Conservation (phyloP, 192 early-diverging fungal species). For the Oehlia diaphana region DNA sequence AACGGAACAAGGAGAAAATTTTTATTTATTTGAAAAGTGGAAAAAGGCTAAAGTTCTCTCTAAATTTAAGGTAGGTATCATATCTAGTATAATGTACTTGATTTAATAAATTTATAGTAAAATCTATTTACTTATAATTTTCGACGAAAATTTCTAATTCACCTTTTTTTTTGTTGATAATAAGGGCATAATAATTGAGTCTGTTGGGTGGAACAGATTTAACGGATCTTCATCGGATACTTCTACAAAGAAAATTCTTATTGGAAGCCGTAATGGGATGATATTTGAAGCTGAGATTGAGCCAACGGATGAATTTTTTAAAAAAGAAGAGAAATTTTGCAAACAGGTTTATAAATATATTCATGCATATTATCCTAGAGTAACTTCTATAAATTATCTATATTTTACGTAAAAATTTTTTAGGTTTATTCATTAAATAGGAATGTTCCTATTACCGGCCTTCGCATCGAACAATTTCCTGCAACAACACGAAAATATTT, state of each 20-base stretch:
- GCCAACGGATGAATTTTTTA: conserved; percentile 82
- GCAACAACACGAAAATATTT: conserved; percentile 71
- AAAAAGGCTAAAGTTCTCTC: conserved; percentile 75
- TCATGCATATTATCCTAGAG: too few relatives aligned
- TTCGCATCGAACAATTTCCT: conserved; percentile 83
- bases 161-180: background rate
- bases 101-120: too few relatives aligned
- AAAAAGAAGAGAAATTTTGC: conserved; percentile 79
- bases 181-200: conserved; percentile 77
- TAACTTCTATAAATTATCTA: background rate
- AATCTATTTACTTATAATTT: too few relatives aligned
- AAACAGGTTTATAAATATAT: conserved; percentile 48
- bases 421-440: conserved; percentile 70
- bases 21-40: conserved; percentile 87
- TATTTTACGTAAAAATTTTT: background rate
- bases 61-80: conserved; percentile 67
- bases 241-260: conserved; percentile 79
- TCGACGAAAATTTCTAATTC: too few relatives aligned
- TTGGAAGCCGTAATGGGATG: conserved; percentile 84
- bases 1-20: conserved; percentile 88
- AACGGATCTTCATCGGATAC: conserved; percentile 46
- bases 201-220: conserved; percentile 87
- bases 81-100: too few relatives aligned
- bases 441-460: conserved; percentile 72
- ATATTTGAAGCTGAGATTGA: conserved; percentile 91